Conservation (phyloP, 441 rosid species). For the Euphorbia celastroides region DNA sequence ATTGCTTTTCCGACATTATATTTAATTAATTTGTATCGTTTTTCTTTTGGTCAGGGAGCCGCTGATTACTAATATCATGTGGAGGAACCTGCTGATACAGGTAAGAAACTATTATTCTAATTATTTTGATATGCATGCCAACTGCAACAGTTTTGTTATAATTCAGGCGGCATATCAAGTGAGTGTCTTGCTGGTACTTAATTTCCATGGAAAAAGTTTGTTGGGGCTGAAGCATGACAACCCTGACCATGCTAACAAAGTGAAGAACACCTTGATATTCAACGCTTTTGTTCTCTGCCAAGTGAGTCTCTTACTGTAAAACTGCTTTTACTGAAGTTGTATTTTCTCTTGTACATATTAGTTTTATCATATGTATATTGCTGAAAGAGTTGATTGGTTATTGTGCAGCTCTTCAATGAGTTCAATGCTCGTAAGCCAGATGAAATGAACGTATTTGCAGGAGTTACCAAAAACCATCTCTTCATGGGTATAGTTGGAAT, state of each 20-base stretch:
- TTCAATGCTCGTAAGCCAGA: conserved; percentile 95
- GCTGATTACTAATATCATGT: conserved; percentile 88
- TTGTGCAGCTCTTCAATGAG: conserved; percentile 78
- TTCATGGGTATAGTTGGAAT: conserved; percentile 65
- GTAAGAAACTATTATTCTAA: conserved; percentile 23
- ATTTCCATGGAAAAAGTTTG: conserved; percentile 67
- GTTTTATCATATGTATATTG: background rate
- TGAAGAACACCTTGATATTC: conserved; percentile 85
- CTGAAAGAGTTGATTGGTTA: conserved; percentile 4
- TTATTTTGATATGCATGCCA: background rate
- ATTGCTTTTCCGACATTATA: too few relatives aligned
- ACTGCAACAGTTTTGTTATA: conserved; percentile 12
- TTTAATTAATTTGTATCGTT: too few relatives aligned
- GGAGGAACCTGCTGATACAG: conserved; percentile 96
- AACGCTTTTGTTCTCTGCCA: conserved; percentile 92
- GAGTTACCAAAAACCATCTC: conserved; percentile 61
- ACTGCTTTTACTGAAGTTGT: background rate
- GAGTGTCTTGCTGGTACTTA: conserved; percentile 61
- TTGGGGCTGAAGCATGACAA: conserved; percentile 37
- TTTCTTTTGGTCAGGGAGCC: conserved; percentile 62
- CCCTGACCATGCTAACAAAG: conserved; percentile 43
- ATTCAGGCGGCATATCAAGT: conserved; percentile 88
- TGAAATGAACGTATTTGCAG: conserved; percentile 63
- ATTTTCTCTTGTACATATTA: background rate
- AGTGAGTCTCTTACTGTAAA: conserved; percentile 34